These are phyloP conservation scores for Aspergillus hiratsukae DNA, from an alignment of 2,329 filamentous ascomycete genomes.

Conservation along the genomic window DNA sequence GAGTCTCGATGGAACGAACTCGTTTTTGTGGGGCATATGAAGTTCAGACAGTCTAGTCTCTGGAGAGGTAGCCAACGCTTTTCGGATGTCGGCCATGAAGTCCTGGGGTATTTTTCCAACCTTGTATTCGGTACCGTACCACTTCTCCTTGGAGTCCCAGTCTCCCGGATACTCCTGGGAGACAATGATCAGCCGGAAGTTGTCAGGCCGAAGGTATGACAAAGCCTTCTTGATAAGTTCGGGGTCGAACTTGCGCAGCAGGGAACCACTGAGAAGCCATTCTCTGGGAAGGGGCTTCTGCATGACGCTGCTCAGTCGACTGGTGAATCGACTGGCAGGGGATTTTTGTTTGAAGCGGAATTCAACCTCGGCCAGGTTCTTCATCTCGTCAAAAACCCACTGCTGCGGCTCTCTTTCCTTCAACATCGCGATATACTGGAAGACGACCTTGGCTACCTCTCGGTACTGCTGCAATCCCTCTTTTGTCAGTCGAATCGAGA, in stretches of 20 bases:
- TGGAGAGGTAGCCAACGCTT: conserved; percentile 56
- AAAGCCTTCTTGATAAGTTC: conserved; percentile 71
- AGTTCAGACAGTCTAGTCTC: conserved; percentile 63
- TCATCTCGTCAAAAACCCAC: conserved; percentile 94
- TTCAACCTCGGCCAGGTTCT: conserved; percentile 82
- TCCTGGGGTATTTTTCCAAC: conserved; percentile 72
- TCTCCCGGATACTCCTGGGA: conserved; percentile 78
- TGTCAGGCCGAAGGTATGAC: conserved; percentile 73
- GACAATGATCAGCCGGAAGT: conserved; percentile 78
- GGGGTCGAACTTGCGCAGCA: conserved; percentile 75
- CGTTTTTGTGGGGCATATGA: conserved; percentile 86
- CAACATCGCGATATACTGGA: conserved; percentile 87
- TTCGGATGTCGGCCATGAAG: conserved; percentile 66
- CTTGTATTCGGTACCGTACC: conserved; percentile 95
- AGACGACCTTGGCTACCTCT: conserved; percentile 76
- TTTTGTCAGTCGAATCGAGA: conserved; percentile 75
- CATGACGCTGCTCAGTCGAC: conserved; percentile 80
- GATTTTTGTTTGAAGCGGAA: conserved; percentile 95
- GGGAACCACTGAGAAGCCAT: conserved; percentile 76
- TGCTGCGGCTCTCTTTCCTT: conserved; percentile 74
- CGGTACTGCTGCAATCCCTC: conserved; percentile 78
- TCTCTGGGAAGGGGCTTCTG: conserved; percentile 84
- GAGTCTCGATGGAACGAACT: conserved; percentile 89
- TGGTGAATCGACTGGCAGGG: conserved; percentile 83
- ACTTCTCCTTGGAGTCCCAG: conserved; percentile 87